Percentiles rank a stretch among this genome's conserved stretches.
Evolutionary conservation across 176 grass and related monocot species (phyloP).

Genomic region (Aechmea fasciata): DNA sequence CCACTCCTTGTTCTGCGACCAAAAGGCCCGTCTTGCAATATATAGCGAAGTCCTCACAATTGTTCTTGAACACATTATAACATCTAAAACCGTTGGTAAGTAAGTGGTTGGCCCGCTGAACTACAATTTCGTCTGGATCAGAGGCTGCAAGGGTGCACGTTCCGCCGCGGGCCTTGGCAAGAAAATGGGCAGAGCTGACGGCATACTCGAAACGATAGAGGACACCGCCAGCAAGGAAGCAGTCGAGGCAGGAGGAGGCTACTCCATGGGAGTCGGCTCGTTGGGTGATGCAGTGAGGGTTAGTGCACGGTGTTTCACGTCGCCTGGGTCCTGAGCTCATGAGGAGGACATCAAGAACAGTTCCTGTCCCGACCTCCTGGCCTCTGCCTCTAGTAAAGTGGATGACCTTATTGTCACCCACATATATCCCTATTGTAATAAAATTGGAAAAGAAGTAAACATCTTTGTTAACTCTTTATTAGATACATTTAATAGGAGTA

Average conservation of each 20-base stretch:
- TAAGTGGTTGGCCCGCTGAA: conserved; percentile 48
- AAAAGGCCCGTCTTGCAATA: conserved; percentile 87
- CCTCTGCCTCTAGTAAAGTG: conserved; percentile 78
- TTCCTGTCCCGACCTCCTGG: conserved; percentile 73
- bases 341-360: conserved; percentile 38
- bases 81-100: conserved; percentile 55
- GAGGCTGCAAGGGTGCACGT: conserved; percentile 71
- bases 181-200: conserved; percentile 54
- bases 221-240: conserved; percentile 60
- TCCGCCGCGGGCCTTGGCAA: conserved; percentile 74
- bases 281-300: not conserved
- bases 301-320: conserved; percentile 6
- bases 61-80: conserved; percentile 82
- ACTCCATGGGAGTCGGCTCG: conserved; percentile 31
- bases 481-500: too few relatives aligned
- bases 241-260: conserved; percentile 68
- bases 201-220: conserved; percentile 68
- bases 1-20: conserved; percentile 30
- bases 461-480: too few relatives aligned
- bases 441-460: not conserved
- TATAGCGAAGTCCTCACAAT: conserved; percentile 87
- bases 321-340: conserved; percentile 42
- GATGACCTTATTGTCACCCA: conserved; percentile 60
- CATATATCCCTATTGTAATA: conserved; percentile 42
- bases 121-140: conserved; percentile 28